Evolutionary conservation across 1,139 yeast species (phyloP).

Genomic region (Diutina sp.): DNA sequence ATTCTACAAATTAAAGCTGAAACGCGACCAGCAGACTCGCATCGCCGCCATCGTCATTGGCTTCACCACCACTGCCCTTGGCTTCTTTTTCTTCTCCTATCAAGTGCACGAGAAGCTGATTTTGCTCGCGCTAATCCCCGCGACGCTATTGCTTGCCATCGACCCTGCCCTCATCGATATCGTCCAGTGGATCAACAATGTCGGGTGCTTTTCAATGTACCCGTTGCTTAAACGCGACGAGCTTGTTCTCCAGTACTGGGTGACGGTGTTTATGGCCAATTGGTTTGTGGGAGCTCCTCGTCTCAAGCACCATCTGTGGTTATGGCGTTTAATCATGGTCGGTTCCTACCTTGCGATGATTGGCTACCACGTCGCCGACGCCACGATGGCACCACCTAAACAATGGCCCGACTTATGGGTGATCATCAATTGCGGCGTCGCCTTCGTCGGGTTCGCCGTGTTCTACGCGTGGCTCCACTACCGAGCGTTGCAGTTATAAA

Average conservation of each 20-base stretch:
- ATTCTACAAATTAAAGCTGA: conserved; percentile 8
- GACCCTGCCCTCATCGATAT: conserved; percentile 52
- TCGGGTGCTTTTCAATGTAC: conserved; percentile 76
- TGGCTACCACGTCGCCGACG: conserved; percentile 43
- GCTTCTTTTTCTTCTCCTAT: conserved; percentile 81
- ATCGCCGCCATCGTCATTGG: conserved; percentile 38
- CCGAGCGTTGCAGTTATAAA: conserved; percentile 3
- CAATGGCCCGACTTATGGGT: conserved; percentile 80
- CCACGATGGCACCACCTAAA: conserved; percentile 36
- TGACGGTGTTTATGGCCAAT: conserved; percentile 52
- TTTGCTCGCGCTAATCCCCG: conserved; percentile 76
- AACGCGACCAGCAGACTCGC: conserved; percentile 1
- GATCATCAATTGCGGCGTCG: conserved; percentile 55
- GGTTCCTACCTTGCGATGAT: conserved; percentile 37
- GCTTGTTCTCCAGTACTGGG: conserved; percentile 57
- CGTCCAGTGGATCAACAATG: conserved; percentile 78
- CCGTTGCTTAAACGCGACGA: conserved; percentile 76
- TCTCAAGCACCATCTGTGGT: neutral
- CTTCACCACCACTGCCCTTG: conserved; percentile 72
- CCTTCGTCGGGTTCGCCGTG: conserved; percentile 62
- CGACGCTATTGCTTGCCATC: conserved; percentile 49
- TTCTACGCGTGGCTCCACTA: conserved; percentile 62
- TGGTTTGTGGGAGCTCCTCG: conserved; percentile 62
- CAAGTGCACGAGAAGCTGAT: conserved; percentile 93
- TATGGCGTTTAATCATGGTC: conserved; percentile 15